phyloP scores from a whole-genome alignment of 2,329 filamentous ascomycete species.

The Penicillium sp. region DNA sequence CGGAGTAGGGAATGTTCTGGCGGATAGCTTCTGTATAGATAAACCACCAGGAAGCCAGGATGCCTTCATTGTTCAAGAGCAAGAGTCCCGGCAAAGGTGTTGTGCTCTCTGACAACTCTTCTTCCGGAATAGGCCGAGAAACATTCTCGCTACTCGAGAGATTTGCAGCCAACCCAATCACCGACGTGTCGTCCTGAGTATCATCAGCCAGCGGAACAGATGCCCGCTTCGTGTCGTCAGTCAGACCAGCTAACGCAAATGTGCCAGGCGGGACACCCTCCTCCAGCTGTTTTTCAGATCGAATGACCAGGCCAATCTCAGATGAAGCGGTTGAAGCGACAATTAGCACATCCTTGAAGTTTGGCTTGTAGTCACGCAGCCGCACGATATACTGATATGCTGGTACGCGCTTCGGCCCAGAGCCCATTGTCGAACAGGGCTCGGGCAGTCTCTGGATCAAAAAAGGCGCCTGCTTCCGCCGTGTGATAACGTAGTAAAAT shows the following conservation, averaged over 20 bases:
- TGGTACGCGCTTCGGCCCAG: conserved; percentile 56
- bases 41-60: conserved; percentile 86
- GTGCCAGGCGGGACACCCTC: conserved; percentile 60
- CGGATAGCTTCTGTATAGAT: conserved; percentile 86
- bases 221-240: conserved; percentile 76
- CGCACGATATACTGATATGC: conserved; percentile 78
- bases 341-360: conserved; percentile 78
- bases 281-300: conserved; percentile 68
- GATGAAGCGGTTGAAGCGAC: conserved; percentile 77
- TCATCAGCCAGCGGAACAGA: conserved; percentile 71
- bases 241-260: conserved; percentile 61
- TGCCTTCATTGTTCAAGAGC: conserved; percentile 84
- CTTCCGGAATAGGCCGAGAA: conserved; percentile 71
- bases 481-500: conserved; percentile 76
- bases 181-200: conserved; percentile 67
- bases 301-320: conserved; percentile 76
- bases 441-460: conserved; percentile 74
- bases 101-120: conserved; percentile 77
- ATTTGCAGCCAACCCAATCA: conserved; percentile 79
- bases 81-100: conserved; percentile 81
- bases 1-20: conserved; percentile 70
- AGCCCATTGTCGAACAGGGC: conserved; percentile 71
- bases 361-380: conserved; percentile 76
- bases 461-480: conserved; percentile 63
- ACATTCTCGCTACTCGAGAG: conserved; percentile 81